Evolutionary conservation across 176 grass and related monocot genomes (phyloP).

Genomic region (Oryza punctata): DNA sequence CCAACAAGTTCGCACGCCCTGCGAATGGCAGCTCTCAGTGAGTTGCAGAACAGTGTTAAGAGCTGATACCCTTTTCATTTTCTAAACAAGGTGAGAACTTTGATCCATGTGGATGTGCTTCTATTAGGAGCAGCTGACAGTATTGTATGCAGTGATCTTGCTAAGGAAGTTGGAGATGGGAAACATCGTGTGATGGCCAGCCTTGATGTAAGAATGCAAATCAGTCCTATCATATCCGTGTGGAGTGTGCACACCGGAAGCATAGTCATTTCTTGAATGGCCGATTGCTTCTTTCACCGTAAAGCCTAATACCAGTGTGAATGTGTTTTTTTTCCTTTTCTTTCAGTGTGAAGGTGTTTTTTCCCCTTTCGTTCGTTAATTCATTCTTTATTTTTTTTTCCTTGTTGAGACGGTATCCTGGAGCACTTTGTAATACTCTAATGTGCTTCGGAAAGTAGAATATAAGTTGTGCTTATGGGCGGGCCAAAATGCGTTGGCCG

Average conservation of each 20-base stretch:
- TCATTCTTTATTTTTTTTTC: not conserved
- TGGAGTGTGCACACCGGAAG: not conserved
- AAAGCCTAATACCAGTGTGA: not conserved
- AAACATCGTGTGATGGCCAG: conserved; percentile 11
- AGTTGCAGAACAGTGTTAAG: conserved; percentile 21
- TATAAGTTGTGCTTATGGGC: not conserved
- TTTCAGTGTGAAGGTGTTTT: not conserved
- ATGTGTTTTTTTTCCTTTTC: not conserved
- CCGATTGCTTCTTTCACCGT: not conserved
- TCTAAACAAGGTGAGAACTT: conserved; percentile 17
- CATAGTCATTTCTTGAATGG: not conserved
- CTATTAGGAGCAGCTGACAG: not conserved
- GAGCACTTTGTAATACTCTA: not conserved
- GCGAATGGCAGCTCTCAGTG: conserved; percentile 41
- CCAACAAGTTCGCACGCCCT: not conserved
- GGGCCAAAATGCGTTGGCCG: not conserved
- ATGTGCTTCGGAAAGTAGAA: not conserved
- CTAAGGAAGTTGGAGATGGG: not conserved
- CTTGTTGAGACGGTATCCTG: not conserved
- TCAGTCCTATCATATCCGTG: no score
- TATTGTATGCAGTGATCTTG: not conserved
- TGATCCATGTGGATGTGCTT: not conserved
- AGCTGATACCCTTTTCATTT: conserved; percentile 11
- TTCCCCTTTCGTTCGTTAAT: not conserved
- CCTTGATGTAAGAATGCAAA: not conserved